Conservation (phyloP, 176 grass and related monocot genomes). For the Oryza glaberrima region DNA sequence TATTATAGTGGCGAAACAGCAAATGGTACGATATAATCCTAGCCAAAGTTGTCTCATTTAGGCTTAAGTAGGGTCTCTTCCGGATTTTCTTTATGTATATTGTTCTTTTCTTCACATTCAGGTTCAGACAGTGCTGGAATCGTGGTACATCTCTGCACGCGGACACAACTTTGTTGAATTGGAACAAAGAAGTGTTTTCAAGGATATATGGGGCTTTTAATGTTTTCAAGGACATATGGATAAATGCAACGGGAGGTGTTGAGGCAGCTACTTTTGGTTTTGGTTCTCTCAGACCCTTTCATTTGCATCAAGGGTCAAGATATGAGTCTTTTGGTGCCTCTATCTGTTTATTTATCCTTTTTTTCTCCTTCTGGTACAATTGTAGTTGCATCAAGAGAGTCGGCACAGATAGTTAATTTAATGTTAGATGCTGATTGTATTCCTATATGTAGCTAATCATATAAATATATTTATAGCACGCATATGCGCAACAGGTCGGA, state of each 20-base stretch:
- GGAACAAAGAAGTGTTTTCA: constrained; percentile 15
- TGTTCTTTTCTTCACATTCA: constrained; percentile 28
- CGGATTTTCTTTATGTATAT: constrained; percentile 26
- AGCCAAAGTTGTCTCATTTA: constrained; percentile 15
- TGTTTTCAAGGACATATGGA: neutral
- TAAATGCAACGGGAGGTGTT: constrained; percentile 23
- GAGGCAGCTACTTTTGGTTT: constrained; percentile 35
- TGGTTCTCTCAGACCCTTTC: constrained; percentile 15
- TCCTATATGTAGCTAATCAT: neutral
- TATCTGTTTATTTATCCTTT: constrained; percentile 27
- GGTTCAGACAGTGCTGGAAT: constrained; percentile 14
- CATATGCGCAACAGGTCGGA: neutral
- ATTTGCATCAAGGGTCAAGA: constrained; percentile 42
- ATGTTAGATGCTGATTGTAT: neutral
- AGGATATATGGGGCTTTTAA: constrained; percentile 10
- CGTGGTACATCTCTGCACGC: constrained; percentile 27
- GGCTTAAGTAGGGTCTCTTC: constrained; percentile 13
- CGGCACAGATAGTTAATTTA: constrained; percentile 9
- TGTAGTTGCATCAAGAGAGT: constrained; percentile 24
- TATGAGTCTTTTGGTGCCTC: constrained; percentile 13
- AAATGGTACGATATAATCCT: constrained; percentile 14
- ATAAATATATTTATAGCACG: neutral
- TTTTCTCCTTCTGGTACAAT: constrained; percentile 16
- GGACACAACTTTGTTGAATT: constrained; percentile 24
- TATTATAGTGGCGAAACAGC: neutral